These are phyloP conservation scores for Fomes fomentarius DNA, from an alignment of 1,284 basidiomycete species.

Conservation along the genomic window DNA sequence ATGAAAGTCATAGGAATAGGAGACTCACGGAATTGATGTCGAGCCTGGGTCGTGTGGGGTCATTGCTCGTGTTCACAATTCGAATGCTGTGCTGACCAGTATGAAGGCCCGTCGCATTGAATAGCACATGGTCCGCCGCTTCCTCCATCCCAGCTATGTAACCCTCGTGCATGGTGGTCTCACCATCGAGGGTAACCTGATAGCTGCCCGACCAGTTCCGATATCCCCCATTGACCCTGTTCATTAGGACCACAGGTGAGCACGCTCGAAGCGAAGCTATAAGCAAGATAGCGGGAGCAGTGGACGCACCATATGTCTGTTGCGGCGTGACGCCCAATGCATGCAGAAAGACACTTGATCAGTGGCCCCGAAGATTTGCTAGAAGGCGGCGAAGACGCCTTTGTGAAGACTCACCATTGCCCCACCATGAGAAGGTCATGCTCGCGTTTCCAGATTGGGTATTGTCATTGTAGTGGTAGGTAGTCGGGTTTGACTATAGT, in stretches of 20 bases:
- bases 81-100: slow-evolving; percentile 21
- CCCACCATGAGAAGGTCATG: slow-evolving; percentile 28
- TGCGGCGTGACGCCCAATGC: neutral
- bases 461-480: slow-evolving; percentile 26
- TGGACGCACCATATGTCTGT: slow-evolving; percentile 21
- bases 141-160: slow-evolving; percentile 4
- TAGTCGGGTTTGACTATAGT: neutral
- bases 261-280: neutral
- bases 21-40: slow-evolving; percentile 21
- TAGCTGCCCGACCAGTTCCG: slow-evolving; percentile 22
- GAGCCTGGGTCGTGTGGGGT: slow-evolving; percentile 8
- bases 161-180: slow-evolving; percentile 7
- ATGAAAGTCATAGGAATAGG: no score
- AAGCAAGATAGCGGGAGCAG: neutral
- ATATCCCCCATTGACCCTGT: slow-evolving; percentile 27
- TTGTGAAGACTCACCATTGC: slow-evolving; percentile 22
- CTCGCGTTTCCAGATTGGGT: slow-evolving; percentile 16
- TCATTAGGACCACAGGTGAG: neutral
- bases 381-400: neutral
- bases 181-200: slow-evolving; percentile 24
- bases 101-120: slow-evolving; percentile 6
- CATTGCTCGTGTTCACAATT: slow-evolving; percentile 20
- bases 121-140: slow-evolving; percentile 19
- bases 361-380: neutral
- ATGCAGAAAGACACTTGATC: no score